Conservation (phyloP, 306 rosid genomes). For the Fagus sylvatica region DNA sequence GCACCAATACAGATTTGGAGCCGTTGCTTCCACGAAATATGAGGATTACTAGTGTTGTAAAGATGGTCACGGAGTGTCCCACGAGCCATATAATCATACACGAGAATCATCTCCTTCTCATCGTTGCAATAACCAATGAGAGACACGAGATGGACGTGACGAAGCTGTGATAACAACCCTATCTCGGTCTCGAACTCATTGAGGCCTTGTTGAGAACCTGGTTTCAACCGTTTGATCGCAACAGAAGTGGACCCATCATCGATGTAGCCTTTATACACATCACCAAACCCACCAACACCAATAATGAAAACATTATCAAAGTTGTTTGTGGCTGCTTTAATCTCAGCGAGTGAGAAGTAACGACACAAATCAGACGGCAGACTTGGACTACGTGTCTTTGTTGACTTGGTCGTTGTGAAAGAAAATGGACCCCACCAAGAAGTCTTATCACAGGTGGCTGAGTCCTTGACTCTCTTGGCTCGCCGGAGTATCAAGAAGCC, state of each 20-base stretch:
- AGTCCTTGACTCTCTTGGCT: not conserved
- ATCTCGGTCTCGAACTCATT: constrained; percentile 43
- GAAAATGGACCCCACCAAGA: not conserved
- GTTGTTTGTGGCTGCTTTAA: constrained; percentile 35
- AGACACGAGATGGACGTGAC: constrained; percentile 36
- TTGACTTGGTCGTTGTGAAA: not conserved
- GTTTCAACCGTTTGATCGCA: constrained; percentile 39
- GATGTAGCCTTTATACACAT: constrained; percentile 39
- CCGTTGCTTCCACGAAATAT: constrained; percentile 18
- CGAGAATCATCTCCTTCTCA: constrained; percentile 30
- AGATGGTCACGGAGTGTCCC: constrained; percentile 36
- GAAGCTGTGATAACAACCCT: not conserved
- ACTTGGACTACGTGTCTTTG: not conserved
- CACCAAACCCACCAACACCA: constrained; percentile 46
- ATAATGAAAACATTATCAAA: constrained; percentile 21
- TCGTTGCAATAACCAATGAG: constrained; percentile 34
- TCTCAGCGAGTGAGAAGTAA: constrained; percentile 30
- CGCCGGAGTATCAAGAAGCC: no score
- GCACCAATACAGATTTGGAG: constrained; percentile 22
- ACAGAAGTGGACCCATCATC: constrained; percentile 13
- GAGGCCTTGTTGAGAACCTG: constrained; percentile 38
- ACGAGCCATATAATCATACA: constrained; percentile 34
- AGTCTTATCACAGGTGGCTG: not conserved
- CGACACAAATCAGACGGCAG: constrained; percentile 19
- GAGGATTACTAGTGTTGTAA: constrained; percentile 20